phyloP scores from a whole-genome alignment of 306 rosid genomes.

The Prunus salicina region DNA sequence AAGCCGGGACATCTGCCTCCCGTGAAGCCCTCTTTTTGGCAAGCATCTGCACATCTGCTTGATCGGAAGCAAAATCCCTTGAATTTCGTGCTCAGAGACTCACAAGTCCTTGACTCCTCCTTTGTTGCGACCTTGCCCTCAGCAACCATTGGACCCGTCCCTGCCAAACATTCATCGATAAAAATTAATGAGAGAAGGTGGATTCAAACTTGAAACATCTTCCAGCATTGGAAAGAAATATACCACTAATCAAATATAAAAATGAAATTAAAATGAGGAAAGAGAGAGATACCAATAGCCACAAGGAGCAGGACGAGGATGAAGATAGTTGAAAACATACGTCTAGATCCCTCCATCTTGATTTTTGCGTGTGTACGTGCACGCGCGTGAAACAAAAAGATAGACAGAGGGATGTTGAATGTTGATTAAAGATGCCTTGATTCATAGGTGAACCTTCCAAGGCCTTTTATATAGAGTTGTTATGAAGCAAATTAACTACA shows the following conservation, averaged over 20 bases:
- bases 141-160: neutral
- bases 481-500: neutral
- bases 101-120: neutral
- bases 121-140: neutral
- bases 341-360: neutral
- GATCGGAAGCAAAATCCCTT: neutral
- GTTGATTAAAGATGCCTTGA: too few species aligned
- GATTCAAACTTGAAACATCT: neutral
- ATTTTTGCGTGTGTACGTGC: too few species aligned
- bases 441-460: neutral
- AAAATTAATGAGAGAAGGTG: neutral
- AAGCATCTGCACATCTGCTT: neutral
- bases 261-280: neutral
- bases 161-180: neutral
- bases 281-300: constrained; percentile 3
- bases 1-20: constrained; percentile 1
- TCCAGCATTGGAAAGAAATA: neutral
- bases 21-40: neutral
- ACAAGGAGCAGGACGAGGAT: neutral
- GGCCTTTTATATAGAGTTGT: neutral
- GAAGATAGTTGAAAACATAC: neutral
- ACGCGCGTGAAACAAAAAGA: neutral
- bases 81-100: neutral
- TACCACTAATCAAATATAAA: neutral
- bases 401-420: neutral